Evolutionary conservation across 441 rosid genomes (phyloP), one percentile per base, ranked within the genome.

Genomic region (Syzygium syzygioides): DNA sequence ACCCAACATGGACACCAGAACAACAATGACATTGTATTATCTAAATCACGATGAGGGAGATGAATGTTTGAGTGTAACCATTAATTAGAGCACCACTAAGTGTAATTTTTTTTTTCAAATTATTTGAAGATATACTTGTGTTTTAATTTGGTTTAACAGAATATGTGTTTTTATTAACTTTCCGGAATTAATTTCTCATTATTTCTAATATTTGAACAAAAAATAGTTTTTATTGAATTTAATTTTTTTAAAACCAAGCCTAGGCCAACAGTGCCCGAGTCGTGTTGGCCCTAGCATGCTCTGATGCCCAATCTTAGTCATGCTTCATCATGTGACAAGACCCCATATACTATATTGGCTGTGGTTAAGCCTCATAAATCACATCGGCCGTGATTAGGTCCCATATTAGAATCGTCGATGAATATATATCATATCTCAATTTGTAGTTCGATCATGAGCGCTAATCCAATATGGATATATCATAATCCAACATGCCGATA

Each of bases 1-100:
- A 6, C 11, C 37, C 71, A 7, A 30, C 71, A 15, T 15, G 37
- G 20, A n/a, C 12, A 4, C 0, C 0, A 28, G 66, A 60, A 60
- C 18, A 60, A 60, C 66, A 28, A 60, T 28, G 66, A 60, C 32
- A 13, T 6, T 60, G 14, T 28, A 28, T 60, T 28, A 28, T 0
- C 14, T 13, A 9, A 60, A 60, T 60, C 32, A 13, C 14, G 66
- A 14, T 13, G 32, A 60, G 32, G 66, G 32, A 60, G 18, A 60
- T 15, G 19, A 17, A 55, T 55, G 54, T 57, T 11, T 57, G n/a
- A 25, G 62, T 57, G 62, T 12, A 60, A n/a, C 66, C 30, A 28
- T 60, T 25, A 25, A 28, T 60, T 60, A 28, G 17, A 60, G 66
- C 66, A 28, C 15, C 66, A 60, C 18, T 28, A 13, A 59, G 14